These are phyloP conservation scores for Colletotrichum falcatum DNA, from an alignment of 2,329 filamentous ascomycete species.

Conservation along the genomic window DNA sequence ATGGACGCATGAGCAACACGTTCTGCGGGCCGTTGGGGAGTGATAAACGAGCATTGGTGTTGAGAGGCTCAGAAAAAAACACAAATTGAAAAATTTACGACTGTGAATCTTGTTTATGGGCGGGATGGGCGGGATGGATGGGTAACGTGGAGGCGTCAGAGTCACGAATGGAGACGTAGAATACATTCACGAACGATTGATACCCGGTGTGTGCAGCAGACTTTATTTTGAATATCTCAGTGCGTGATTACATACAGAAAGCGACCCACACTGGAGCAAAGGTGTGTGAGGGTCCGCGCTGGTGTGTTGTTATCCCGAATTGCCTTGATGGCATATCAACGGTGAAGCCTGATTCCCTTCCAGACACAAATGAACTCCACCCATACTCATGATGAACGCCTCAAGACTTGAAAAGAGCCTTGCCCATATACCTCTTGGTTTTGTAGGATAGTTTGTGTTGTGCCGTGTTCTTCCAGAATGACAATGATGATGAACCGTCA, in stretches of 20 bases:
- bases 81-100: conserved; percentile 19
- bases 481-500: conserved; percentile 25
- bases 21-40: no score
- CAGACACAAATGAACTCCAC: conserved; percentile 8
- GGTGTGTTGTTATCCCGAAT: conserved; percentile 7
- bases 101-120: conserved; percentile 28
- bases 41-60: not conserved
- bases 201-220: conserved; percentile 39
- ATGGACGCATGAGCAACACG: conserved; percentile 37
- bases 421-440: conserved; percentile 29
- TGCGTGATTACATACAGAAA: conserved; percentile 29
- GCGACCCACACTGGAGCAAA: conserved; percentile 8
- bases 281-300: not conserved
- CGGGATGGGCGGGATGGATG: conserved; percentile 25
- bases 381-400: conserved; percentile 28
- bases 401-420: conserved; percentile 7
- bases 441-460: conserved; percentile 10
- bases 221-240: conserved; percentile 30
- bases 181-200: conserved; percentile 41
- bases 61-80: not conserved
- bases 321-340: not conserved
- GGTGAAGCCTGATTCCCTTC: not conserved
- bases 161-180: conserved; percentile 36
- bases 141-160: conserved; percentile 30
- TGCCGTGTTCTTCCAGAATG: conserved; percentile 36